A percentile compares a stretch with the other conserved stretches of the same genome.
These are phyloP conservation scores for Spinellus fusiger DNA, from an alignment of 192 early-diverging fungal genomes.

Conservation along the genomic window DNA sequence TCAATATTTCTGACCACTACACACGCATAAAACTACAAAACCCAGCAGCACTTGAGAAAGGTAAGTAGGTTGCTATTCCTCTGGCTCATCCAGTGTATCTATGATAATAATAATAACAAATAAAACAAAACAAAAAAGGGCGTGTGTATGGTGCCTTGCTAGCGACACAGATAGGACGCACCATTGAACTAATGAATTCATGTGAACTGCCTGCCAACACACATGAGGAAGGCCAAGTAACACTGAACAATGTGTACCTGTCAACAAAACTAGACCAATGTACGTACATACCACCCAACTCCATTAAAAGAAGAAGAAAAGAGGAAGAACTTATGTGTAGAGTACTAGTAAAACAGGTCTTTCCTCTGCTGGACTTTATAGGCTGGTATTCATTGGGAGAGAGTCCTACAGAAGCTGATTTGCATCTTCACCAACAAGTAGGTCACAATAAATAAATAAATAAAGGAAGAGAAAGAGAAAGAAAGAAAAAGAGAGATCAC, in stretches of 20 bases:
- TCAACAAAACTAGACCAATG: slow-evolving; percentile 72
- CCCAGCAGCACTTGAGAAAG: slow-evolving; percentile 10
- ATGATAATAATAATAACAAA: slow-evolving; percentile 5
- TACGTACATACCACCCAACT: slow-evolving; percentile 21
- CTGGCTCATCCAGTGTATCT: background rate
- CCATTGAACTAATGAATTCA: slow-evolving; percentile 83
- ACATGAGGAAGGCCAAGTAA: slow-evolving; percentile 36
- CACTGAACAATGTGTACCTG: slow-evolving; percentile 60
- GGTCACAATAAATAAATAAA: background rate
- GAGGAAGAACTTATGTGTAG: background rate
- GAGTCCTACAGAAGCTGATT: slow-evolving; percentile 52
- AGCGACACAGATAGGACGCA: slow-evolving; percentile 68
- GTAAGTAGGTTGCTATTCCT: background rate
- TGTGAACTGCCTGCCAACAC: slow-evolving; percentile 59
- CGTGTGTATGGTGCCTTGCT: slow-evolving; percentile 69
- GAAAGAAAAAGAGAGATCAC: no score
- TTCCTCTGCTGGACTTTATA: slow-evolving; percentile 74
- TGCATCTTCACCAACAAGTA: slow-evolving; percentile 75
- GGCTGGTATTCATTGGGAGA: slow-evolving; percentile 81
- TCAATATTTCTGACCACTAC: slow-evolving; percentile 86
- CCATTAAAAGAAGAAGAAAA: slow-evolving; percentile 2
- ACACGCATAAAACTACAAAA: slow-evolving; percentile 66
- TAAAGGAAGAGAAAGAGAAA: background rate
- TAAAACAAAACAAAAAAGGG: background rate
- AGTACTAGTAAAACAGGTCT: slow-evolving; percentile 71